Evolutionary conservation across 148 eudicot species (phyloP).

Genomic region (Chenopodium berlandieri): DNA sequence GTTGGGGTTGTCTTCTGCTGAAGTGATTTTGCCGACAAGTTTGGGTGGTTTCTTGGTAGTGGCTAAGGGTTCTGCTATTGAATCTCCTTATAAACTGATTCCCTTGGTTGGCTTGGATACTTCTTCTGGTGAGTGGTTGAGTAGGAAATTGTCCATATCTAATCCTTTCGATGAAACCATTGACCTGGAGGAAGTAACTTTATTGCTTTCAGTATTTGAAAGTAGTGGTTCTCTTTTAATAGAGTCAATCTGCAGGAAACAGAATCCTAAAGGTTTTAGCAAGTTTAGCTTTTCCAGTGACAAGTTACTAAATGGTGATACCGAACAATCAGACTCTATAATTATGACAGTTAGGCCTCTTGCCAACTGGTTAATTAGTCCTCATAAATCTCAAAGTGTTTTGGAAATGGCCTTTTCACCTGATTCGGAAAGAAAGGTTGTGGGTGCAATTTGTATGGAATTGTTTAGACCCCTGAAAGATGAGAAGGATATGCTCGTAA

Average conservation of each 20-base stretch:
- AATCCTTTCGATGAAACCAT: constrained; percentile 70
- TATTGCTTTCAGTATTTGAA: constrained; percentile 44
- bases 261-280: constrained; percentile 25
- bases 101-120: constrained; percentile 45
- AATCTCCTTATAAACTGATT: constrained; percentile 59
- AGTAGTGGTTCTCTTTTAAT: constrained; percentile 40
- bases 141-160: constrained; percentile 52
- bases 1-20: constrained; percentile 68
- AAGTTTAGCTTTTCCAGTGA: constrained; percentile 23
- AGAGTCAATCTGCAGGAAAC: constrained; percentile 44
- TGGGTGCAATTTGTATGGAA: constrained; percentile 57
- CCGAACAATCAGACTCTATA: constrained; percentile 33
- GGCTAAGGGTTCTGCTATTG: constrained; percentile 63
- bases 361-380: constrained; percentile 53
- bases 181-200: constrained; percentile 61
- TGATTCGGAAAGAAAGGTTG: constrained; percentile 35
- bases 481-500: constrained; percentile 43
- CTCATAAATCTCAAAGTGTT: constrained; percentile 48
- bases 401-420: constrained; percentile 48
- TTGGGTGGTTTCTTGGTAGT: constrained; percentile 74
- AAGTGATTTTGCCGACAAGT: constrained; percentile 76
- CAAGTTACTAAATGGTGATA: constrained; percentile 36
- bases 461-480: constrained; percentile 40
- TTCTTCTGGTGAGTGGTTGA: constrained; percentile 59
- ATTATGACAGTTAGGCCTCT: constrained; percentile 57